Evolutionary conservation across 2,329 filamentous ascomycete species (phyloP).

Genomic region (Hypomyces rosellus): DNA sequence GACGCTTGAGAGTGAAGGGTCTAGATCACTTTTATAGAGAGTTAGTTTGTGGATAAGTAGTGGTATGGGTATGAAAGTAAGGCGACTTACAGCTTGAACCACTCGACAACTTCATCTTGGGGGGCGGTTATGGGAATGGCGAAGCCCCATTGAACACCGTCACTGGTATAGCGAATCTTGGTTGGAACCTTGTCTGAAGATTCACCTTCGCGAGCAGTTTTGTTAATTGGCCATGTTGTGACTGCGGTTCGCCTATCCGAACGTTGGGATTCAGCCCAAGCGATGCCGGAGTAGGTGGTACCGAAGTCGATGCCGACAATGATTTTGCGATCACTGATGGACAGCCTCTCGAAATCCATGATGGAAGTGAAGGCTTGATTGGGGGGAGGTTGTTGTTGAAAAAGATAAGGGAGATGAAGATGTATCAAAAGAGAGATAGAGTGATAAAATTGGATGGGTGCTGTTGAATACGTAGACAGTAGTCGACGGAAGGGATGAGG

Average conservation of each 20-base stretch:
- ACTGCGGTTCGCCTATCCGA: slow-evolving; percentile 31
- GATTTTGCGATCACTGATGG: slow-evolving; percentile 32
- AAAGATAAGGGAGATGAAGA: neutral
- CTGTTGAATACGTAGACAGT: neutral
- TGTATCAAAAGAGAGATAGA: neutral
- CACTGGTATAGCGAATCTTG: slow-evolving; percentile 33
- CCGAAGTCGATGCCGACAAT: slow-evolving; percentile 48
- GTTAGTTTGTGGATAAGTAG: neutral
- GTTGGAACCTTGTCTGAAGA: slow-evolving; percentile 42
- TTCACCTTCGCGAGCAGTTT: slow-evolving; percentile 28
- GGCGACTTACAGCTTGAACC: slow-evolving; percentile 42
- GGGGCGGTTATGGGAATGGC: slow-evolving; percentile 35
- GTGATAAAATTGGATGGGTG: too few species aligned
- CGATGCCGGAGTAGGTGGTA: slow-evolving; percentile 47
- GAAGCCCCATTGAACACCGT: slow-evolving; percentile 40
- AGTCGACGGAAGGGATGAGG: neutral
- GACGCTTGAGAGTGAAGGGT: slow-evolving; percentile 29
- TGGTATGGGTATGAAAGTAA: too few species aligned
- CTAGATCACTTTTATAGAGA: slow-evolving; percentile 25
- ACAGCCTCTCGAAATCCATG: slow-evolving; percentile 33
- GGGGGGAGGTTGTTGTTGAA: neutral
- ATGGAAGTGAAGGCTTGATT: neutral
- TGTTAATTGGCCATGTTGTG: slow-evolving; percentile 37
- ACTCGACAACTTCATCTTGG: slow-evolving; percentile 33
- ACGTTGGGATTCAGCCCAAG: slow-evolving; percentile 39